Evolutionary conservation across 192 early-diverging fungal species (phyloP).

Genomic region (Lobosporangium transversale): DNA sequence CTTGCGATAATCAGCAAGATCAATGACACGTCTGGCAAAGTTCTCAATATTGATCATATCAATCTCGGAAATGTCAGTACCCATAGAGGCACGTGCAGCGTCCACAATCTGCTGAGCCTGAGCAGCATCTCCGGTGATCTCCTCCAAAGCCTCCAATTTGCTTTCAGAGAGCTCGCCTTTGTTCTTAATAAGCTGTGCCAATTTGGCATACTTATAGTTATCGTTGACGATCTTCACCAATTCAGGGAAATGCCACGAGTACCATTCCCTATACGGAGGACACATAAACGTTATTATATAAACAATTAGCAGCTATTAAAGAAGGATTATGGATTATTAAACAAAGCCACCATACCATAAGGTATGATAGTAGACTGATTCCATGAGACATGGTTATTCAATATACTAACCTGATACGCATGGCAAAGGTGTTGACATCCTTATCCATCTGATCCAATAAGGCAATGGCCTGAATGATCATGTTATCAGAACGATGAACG

Average conservation of each 20-base stretch:
- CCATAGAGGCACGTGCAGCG: constrained; percentile 96
- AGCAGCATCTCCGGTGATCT: constrained; percentile 83
- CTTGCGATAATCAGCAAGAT: constrained; percentile 94
- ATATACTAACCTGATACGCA: constrained; percentile 78
- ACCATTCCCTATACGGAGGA: constrained; percentile 88
- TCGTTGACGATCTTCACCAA: constrained; percentile 95
- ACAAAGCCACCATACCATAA: constrained; percentile 79
- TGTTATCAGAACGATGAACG: constrained; percentile 97
- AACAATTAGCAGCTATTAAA: constrained; percentile 65
- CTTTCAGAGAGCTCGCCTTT: constrained; percentile 87
- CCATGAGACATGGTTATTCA: constrained; percentile 74
- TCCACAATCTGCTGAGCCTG: constrained; percentile 90
- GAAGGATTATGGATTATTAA: not conserved
- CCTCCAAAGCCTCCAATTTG: constrained; percentile 79
- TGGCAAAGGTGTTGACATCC: constrained; percentile 97
- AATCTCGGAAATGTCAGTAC: constrained; percentile 94
- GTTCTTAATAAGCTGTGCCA: constrained; percentile 91
- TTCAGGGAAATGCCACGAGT: constrained; percentile 99
- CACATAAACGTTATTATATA: constrained; percentile 61
- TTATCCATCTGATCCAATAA: constrained; percentile 98
- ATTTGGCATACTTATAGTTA: constrained; percentile 90
- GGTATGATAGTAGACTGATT: too few relatives aligned
- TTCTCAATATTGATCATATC: constrained; percentile 96
- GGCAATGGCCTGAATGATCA: constrained; percentile 88
- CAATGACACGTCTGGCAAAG: constrained; percentile 93